Evolutionary conservation across 1,139 yeast genomes (phyloP), one percentile per base, ranked within the genome.

Genomic region (Kluyveromyces sp.): DNA sequence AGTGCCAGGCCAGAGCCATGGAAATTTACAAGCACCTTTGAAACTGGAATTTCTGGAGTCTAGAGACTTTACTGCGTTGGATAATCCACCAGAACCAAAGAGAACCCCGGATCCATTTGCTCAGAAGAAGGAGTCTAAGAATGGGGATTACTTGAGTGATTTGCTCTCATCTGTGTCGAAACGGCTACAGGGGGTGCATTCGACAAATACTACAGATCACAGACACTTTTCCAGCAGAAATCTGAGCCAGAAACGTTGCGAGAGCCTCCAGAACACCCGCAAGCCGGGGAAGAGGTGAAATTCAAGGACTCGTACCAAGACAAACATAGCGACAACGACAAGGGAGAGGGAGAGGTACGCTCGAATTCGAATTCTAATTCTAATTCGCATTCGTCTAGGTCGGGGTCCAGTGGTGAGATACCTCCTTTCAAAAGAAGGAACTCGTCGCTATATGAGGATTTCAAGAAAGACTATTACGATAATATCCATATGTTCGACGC

Each of bases 361-460:
- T 34, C 29, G 26, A 49, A 15, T 15, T 34, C 29, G 26, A 49
- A 15, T 15, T 15, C 21, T 15, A 15, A 15, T 15, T 15, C 21
- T 15, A 15, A 15, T 15, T 15, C 21, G 21, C 21, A 15, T 15
- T 15, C 21, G 21, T 15, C 21, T 15, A 15, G 21, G 21, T 15
- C 21, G 21, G 21, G 21, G 21, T 15, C 21, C 21, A 15, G 21
- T 15, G 21, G 21, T 15, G 21, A 15, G 21, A 15, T 49, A 8
- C 39, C 43, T 15, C 29, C 50, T 7, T 28, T 28, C 25, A 46
- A 54, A 30, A 53, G 62, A 32, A 53, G 51, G 39, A 52, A 59
- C 6, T 58, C 64, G 15, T 58, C 57, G 27, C 54, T 55, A 21
- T 61, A 59, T 38, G 65, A 61, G 43, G 65, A 61, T 39, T 60